phyloP scores from a whole-genome alignment of 164 flowering plant genomes.

The Echeveria elegans region DNA sequence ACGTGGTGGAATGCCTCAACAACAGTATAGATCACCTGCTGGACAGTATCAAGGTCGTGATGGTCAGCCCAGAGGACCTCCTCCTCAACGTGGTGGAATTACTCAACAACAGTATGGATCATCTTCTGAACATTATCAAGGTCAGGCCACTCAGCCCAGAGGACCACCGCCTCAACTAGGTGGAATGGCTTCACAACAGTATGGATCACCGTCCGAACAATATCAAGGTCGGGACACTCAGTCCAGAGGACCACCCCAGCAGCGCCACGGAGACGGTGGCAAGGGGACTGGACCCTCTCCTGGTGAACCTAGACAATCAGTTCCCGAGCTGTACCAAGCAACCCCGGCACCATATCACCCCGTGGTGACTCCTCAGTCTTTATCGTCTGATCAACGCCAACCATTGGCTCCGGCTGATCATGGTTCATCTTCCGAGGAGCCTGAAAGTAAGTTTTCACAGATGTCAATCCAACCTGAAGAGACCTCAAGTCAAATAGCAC shows the following conservation, averaged over 20 bases:
- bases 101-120: slow-evolving; percentile 33
- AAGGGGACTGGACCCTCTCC: slow-evolving; percentile 28
- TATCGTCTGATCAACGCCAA: slow-evolving; percentile 14
- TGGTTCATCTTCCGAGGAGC: slow-evolving; percentile 33
- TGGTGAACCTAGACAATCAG: slow-evolving; percentile 35
- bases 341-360: slow-evolving; percentile 34
- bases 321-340: slow-evolving; percentile 93
- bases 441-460: slow-evolving; percentile 40
- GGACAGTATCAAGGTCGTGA: slow-evolving; percentile 38
- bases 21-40: slow-evolving; percentile 30
- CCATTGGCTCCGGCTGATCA: slow-evolving; percentile 22
- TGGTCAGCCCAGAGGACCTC: slow-evolving; percentile 25
- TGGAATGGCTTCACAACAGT: slow-evolving; percentile 27
- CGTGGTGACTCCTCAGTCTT: slow-evolving; percentile 27
- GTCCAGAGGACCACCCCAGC: slow-evolving; percentile 35
- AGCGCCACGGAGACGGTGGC: slow-evolving; percentile 27
- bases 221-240: slow-evolving; percentile 31
- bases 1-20: slow-evolving; percentile 23
- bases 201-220: slow-evolving; percentile 32
- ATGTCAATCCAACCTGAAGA: slow-evolving; percentile 28
- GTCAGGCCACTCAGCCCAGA: background rate
- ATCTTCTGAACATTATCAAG: slow-evolving; percentile 8
- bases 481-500: slow-evolving; percentile 27
- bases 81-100: slow-evolving; percentile 14
- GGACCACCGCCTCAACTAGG: slow-evolving; percentile 15